Base-by-base conservation (phyloP, 164 flowering plant genomes). In the Umbilicus rupestris region DNA sequence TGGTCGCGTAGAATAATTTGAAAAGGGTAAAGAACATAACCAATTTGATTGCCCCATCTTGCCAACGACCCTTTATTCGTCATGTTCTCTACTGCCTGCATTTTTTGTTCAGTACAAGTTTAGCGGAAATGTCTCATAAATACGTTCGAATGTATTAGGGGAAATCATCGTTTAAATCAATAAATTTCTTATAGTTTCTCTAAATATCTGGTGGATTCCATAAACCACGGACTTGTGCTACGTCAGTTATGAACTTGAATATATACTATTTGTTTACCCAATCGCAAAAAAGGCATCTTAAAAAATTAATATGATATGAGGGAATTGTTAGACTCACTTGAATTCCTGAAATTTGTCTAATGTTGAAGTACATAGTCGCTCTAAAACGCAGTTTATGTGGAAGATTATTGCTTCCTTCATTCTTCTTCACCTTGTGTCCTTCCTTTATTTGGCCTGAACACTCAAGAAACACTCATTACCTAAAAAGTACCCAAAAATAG, bases 51-150 rank as follows among this genome's bases (percentile, higher is more conserved):
- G 0, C 72, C 72, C 67, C 66, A 69, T 22, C 17, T 63, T 0
- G 66, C 46, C 28, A 12, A 20, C 11, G 66, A 39, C 24, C 28
- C 28, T 42, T 72, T 72, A 8, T 35, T 63, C 75, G 72, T 75
- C 76, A 73, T 73, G 26, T 71, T 68, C 20, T 41, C 66, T n/a
- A 63, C 5, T 15, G 24, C 35, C 39, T 47, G 35, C 29, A 10
- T 15, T 5, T 59, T 59, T 55, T 15, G 37, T 3, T 35, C 37
- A 35, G 20, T 16, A 46, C 5, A 46, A 16, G 20, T 46, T 16
- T 14, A 46, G 3, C 5, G 16, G n/a, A 16, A 46, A 5, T 16
- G 7, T 14, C 16, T 46, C 50, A 46, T 46, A 12, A 42, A 42
- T 42, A 42, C 14, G 12, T 42, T 42, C 14, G 46, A 42, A 42